A percentile compares a stretch with the other conserved stretches of the same genome.
Evolutionary conservation across 352 stramenopile species (phyloP).

Genomic region (Phytophthora fragariaefolia): DNA sequence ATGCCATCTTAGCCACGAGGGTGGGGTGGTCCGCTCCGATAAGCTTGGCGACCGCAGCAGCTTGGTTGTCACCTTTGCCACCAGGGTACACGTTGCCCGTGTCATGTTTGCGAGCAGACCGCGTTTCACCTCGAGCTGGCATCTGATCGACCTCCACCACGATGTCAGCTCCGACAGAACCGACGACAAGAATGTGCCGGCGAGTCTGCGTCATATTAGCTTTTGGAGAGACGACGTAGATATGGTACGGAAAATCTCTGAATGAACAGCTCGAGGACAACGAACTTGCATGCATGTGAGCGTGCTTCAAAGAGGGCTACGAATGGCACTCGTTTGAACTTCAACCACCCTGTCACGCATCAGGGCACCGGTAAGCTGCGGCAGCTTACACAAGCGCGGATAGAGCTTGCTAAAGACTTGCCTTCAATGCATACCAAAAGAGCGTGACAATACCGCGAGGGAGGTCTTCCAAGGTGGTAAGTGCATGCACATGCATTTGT

Average conservation of each 20-base stretch:
- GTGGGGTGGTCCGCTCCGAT: constrained; percentile 18
- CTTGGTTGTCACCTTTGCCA: constrained; percentile 81
- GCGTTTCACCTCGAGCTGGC: constrained; percentile 60
- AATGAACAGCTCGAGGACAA: constrained; percentile 4
- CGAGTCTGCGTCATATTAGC: constrained; percentile 25
- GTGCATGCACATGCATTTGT: too few species aligned
- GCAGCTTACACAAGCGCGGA: neutral
- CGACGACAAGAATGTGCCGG: constrained; percentile 56
- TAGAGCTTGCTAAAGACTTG: neutral
- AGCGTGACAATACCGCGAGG: neutral
- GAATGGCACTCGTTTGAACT: constrained; percentile 8
- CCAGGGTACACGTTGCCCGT: constrained; percentile 64
- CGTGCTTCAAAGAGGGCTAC: constrained; percentile 6
- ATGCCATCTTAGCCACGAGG: constrained; percentile 45
- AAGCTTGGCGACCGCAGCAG: constrained; percentile 54
- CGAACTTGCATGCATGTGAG: neutral
- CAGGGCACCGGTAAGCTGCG: constrained; percentile 11
- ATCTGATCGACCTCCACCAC: constrained; percentile 65
- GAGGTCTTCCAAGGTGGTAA: too few species aligned
- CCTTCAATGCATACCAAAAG: neutral
- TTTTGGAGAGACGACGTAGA: neutral
- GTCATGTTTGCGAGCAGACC: constrained; percentile 49
- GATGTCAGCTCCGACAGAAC: constrained; percentile 74
- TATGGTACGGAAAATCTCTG: constrained; percentile 1
- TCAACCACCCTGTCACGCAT: constrained; percentile 7